Base-by-base conservation (phyloP, 2,329 filamentous ascomycete species). In the Penicillium sp. region DNA sequence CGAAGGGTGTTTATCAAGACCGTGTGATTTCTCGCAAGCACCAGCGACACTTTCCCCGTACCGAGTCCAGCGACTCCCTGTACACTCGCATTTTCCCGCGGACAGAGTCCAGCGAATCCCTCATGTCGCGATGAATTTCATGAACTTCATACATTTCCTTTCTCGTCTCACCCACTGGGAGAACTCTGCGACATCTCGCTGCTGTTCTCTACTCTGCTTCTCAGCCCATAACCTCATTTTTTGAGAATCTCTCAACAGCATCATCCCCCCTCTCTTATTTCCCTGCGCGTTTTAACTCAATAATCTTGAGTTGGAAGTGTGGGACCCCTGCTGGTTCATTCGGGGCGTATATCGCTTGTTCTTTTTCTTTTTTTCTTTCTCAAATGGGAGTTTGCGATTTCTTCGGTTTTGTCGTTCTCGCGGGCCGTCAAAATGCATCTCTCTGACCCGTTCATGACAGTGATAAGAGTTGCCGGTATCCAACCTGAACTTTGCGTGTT, bases 1-100 rank as follows among this genome's bases (percentile, higher is more conserved):
- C 67, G 13, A 69, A 67, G 65, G 72, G 66, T 46, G 58, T 72
- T 9, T 75, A 75, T 62, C 66, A 65, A 29, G 71, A 72, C 56
- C 70, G 71, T 10, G 62, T 65, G 46, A 67, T 72, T 40, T 72
- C 70, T 40, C 69, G 68, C 50, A 71, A 68, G 40, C 67, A 72
- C 49, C 70, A 73, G 52, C 68, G 71, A 16, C 61, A 67, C 55
- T 72, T 73, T 66, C 68, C 66, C 2, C 68, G 70, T 34, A 70
- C 67, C 45, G 70, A 73, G 55, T 72, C 71, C 5, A 72, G 63
- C 59, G 69, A 73, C 51, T 72, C 70, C 39, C 53, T 72, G 37
- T 70, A 71, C 52, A 68, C 69, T 14, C 64, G 70, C 42, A 67
- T 71, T 24, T 72, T 72, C 64, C 70, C 70, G 18, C 61, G 70